Base-by-base conservation (phyloP, 352 stramenopile genomes). In the Pythium utonaiense region DNA sequence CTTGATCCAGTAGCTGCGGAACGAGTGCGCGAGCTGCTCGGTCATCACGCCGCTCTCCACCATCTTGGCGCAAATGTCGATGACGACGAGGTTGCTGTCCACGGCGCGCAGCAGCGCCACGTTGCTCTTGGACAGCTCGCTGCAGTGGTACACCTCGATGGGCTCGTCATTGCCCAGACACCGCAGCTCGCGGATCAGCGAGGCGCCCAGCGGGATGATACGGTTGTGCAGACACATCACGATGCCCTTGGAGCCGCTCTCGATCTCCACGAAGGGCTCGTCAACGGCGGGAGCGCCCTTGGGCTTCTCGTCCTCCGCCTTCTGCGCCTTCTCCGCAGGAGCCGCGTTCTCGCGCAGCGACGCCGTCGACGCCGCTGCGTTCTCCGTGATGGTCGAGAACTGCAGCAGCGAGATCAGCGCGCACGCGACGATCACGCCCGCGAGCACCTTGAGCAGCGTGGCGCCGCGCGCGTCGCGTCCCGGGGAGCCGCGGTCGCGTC, bases 1-100 rank as follows among this genome's bases (percentile, higher is more conserved):
- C 44, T 73, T 75, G 68, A 73, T 68, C 64, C 66, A 73, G 48
- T 64, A 71, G 62, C 60, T 74, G 9, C 64, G 58, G 56, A 70
- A 73, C n/a, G 51, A 52, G 33, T 51, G 36, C 30, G 59, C 55
- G 27, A 68, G 40, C 33, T 42, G 21, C 30, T 65, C 31, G 33
- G 60, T 31, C 47, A 77, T 64, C 10, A 69, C 47, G 17, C 52
- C 58, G 5, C 53, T 47, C 16, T 28, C 16, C 0, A 74, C 53
- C 6, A 77, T 57, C 27, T 60, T 38, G 17, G 54, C 40, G 53
- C 70, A 78, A 13, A 73, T 40, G 59, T 78, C 67, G 36, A 78
- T 70, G 42, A 75, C 57, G 40, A 66, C 28, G 24, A 78, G 42
- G 53, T 69, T 67, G 36, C 22, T 14, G 57, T 71, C 64, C 17